phyloP scores from a whole-genome alignment of 208 protist species.

The Crithidia acanthocephali region DNA sequence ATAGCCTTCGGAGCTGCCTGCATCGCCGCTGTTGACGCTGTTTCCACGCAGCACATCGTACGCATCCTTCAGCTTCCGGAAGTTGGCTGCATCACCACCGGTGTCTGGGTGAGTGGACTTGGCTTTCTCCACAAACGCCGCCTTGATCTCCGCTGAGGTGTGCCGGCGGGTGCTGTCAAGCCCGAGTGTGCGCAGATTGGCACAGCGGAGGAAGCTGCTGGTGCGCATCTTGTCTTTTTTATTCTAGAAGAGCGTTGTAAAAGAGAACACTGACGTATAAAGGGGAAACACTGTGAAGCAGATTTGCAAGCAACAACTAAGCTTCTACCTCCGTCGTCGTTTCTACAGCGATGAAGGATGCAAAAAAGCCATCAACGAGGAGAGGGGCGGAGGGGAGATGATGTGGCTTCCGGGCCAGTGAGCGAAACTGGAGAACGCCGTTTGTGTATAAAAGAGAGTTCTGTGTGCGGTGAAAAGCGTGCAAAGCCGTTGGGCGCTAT shows the following conservation, averaged over 20 bases:
- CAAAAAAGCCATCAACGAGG: too few relatives aligned
- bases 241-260: not conserved
- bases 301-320: too few relatives aligned
- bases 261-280: too few relatives aligned
- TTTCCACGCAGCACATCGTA: slow-evolving; percentile 30
- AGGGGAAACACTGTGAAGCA: too few relatives aligned
- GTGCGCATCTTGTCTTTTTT: not conserved
- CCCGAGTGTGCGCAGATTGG: slow-evolving; percentile 30
- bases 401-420: too few relatives aligned
- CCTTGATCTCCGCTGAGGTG: slow-evolving; percentile 41
- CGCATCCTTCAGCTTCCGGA: slow-evolving; percentile 45
- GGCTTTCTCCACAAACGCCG: slow-evolving; percentile 32
- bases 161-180: slow-evolving; percentile 20
- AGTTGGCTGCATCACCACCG: slow-evolving; percentile 38
- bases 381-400: too few relatives aligned
- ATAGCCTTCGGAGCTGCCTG: not conserved
- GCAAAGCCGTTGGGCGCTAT: too few relatives aligned
- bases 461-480: too few relatives aligned
- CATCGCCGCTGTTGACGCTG: not conserved
- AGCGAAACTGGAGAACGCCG: too few relatives aligned
- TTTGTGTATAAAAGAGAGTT: too few relatives aligned
- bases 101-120: slow-evolving; percentile 49
- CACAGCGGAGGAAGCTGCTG: not conserved
- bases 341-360: too few relatives aligned
- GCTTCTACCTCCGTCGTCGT: too few relatives aligned